These are phyloP conservation scores for Cyclocybe aegerita DNA, from an alignment of 768 basidiomycete genomes.

Conservation along the genomic window DNA sequence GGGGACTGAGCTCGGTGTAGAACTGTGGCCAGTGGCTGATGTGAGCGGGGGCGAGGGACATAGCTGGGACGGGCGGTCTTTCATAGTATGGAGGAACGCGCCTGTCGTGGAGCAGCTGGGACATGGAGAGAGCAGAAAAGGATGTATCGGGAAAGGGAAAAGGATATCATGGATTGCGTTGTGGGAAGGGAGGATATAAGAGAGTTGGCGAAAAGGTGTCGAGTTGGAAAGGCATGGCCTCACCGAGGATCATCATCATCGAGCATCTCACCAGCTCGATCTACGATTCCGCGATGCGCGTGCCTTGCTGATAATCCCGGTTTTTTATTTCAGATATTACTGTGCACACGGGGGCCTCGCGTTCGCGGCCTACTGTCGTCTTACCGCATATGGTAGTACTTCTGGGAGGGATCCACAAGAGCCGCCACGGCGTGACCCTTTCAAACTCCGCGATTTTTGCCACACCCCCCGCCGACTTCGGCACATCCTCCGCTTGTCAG, in stretches of 20 bases:
- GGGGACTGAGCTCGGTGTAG: conserved; percentile 10
- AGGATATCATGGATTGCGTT: conserved; percentile 16
- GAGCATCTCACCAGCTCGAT: conserved; percentile 22
- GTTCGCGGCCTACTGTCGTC: neutral
- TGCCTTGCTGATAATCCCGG: conserved; percentile 13
- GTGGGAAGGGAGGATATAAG: conserved; percentile 17
- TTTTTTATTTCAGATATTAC: conserved; percentile 5
- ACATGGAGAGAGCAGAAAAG: conserved; percentile 10
- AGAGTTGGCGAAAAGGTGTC: conserved; percentile 9
- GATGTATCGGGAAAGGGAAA: conserved; percentile 14
- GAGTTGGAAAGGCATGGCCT: conserved; percentile 24
- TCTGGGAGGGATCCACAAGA: conserved; percentile 25
- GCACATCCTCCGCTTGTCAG: neutral
- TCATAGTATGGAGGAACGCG: conserved; percentile 12
- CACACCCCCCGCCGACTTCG: conserved; percentile 12
- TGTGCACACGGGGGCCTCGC: neutral
- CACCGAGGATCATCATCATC: conserved; percentile 38
- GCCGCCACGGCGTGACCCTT: conserved; percentile 18
- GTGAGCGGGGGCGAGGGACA: too few species aligned
- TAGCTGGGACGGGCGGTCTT: neutral
- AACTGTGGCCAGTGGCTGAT: conserved; percentile 10
- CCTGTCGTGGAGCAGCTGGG: conserved; percentile 12
- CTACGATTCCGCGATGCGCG: conserved; percentile 18
- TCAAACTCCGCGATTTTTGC: conserved; percentile 16
- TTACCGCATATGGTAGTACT: conserved; percentile 15